These are phyloP conservation scores for Rubroboletus pulcherrimus DNA, from an alignment of 768 basidiomycete species.

Conservation along the genomic window DNA sequence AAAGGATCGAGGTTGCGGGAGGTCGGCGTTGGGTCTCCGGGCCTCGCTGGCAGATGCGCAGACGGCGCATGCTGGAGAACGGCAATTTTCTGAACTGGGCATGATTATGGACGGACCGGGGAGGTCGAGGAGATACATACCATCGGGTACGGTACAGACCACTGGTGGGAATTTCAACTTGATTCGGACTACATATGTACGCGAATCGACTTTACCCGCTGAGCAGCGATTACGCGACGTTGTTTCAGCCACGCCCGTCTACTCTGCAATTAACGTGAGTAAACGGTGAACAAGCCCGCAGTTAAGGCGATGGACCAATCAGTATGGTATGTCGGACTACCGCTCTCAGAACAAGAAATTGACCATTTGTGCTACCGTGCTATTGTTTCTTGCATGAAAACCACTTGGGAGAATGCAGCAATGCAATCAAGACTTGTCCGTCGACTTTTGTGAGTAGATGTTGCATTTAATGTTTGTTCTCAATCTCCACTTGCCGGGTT, in stretches of 20 bases:
- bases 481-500: not conserved
- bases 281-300: not conserved
- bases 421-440: not conserved
- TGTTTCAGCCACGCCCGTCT: not conserved
- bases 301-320: not conserved
- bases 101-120: slow-evolving; percentile 1
- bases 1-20: slow-evolving; percentile 91
- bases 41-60: slow-evolving; percentile 65
- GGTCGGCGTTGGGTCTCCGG: slow-evolving; percentile 82
- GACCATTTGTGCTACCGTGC: not conserved
- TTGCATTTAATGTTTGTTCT: not conserved
- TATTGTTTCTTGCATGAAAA: not conserved
- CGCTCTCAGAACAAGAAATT: not conserved
- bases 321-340: not conserved
- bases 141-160: slow-evolving; percentile 12
- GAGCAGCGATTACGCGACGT: no score
- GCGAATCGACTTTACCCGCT: no score
- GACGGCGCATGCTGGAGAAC: slow-evolving; percentile 83
- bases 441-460: not conserved
- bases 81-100: slow-evolving; percentile 64
- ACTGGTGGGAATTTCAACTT: slow-evolving; percentile 2
- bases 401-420: not conserved
- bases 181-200: no score
- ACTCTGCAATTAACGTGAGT: not conserved
- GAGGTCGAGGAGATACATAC: slow-evolving; percentile 4